These are phyloP conservation scores for Hsuehochloa calcarea DNA, from an alignment of 176 grass and related monocot species.

Conservation along the genomic window DNA sequence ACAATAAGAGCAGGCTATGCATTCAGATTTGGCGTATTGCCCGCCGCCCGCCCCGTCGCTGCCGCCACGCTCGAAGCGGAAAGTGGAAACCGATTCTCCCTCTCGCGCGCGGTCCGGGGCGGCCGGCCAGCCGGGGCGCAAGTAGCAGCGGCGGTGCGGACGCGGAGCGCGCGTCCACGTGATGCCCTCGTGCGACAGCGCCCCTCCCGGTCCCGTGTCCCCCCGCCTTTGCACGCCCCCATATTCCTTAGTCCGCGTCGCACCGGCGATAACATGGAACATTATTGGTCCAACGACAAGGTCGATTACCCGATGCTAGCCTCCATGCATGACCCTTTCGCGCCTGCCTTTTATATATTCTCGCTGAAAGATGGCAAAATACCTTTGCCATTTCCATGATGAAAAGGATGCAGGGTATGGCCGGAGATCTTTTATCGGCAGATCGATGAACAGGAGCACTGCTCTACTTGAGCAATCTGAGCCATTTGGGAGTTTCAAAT, in stretches of 20 bases:
- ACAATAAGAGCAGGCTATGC: neutral
- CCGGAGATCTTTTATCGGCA: neutral
- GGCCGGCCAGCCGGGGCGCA: neutral
- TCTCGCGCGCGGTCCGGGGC: neutral
- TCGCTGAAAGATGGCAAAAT: neutral
- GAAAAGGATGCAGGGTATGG: neutral
- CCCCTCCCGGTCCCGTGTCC: neutral
- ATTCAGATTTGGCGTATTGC: no score
- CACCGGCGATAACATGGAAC: neutral
- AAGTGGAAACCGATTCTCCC: neutral
- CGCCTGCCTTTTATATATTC: neutral
- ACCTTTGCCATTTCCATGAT: neutral
- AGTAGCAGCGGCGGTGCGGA: neutral
- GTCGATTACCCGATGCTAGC: neutral
- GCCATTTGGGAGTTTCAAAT: neutral
- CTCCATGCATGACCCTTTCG: neutral
- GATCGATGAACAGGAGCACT: neutral
- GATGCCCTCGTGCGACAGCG: slow-evolving; percentile 33
- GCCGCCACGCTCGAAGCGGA: neutral
- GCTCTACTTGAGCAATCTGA: neutral
- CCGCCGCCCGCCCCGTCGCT: neutral
- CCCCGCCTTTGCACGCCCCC: neutral
- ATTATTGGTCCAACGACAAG: neutral
- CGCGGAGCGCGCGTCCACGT: slow-evolving; percentile 1
- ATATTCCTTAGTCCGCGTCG: neutral